A percentile compares a stretch with the other conserved stretches of the same genome.
Evolutionary conservation across 306 rosid species (phyloP).

Genomic region (Gillenia trifoliata): DNA sequence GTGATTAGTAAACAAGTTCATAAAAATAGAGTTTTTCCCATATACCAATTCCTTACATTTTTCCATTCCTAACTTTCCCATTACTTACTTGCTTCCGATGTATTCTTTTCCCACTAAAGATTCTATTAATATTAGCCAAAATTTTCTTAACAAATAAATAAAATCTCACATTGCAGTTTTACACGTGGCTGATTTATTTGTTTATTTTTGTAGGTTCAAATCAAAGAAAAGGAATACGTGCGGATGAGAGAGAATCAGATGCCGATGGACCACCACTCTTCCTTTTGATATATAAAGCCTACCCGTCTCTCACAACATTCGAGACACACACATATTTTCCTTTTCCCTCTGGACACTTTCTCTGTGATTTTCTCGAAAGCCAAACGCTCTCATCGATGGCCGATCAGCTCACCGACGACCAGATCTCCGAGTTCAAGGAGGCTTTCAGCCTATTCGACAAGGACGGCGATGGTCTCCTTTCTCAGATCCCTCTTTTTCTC

Average conservation of each 20-base stretch:
- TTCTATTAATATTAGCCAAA: no score
- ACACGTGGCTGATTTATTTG: no score
- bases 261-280: background rate
- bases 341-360: background rate
- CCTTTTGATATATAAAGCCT: background rate
- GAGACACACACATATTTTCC: background rate
- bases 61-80: no score
- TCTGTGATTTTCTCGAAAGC: conserved; percentile 10
- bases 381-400: conserved; percentile 48
- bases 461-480: conserved; percentile 74
- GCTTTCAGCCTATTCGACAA: conserved; percentile 84
- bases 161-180: no score
- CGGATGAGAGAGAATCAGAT: background rate
- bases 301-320: background rate
- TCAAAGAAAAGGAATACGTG: background rate
- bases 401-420: conserved; percentile 79
- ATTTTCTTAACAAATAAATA: no score
- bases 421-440: conserved; percentile 84
- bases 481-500: conserved; percentile 36
- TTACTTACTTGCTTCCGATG: no score
- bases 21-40: no score
- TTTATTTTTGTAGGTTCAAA: no score
- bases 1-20: no score
- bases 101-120: no score
- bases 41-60: no score